Base-by-base conservation (phyloP, 495 filamentous ascomycete species). In the Lophiotrema nucula region DNA sequence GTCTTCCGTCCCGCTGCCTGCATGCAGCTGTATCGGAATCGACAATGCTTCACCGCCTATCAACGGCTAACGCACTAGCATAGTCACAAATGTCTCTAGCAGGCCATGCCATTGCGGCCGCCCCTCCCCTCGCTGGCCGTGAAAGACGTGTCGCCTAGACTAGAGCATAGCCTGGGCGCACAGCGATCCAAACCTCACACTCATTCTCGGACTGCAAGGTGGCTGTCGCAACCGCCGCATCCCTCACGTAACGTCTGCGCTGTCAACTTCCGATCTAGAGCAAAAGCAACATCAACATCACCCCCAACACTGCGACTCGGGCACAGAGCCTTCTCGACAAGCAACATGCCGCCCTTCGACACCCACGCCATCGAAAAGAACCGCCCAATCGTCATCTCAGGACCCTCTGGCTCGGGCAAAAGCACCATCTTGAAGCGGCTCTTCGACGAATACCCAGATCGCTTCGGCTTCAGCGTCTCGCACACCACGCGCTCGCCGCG, bases 391-490 rank as follows among this genome's bases (percentile, higher is more conserved):
- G 88, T 96, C 31, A 84, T 96, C 66, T 93, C 86, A 18, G 92
- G 90, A 25, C 91, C 92, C 16, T 87, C 81, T 6, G 92, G 92
- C 66, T 81, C 88, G 11, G 92, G 92, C 41, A 96, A 97, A 80
- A 87, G 84, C 43, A 96, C 92, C 22, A 81, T 97, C 21, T 83
- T 93, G 60, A 84, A 85, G 61, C 76, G 82, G 16, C 84, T 97
- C 12, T 83, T 86, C 66, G 74, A 72, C 23, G 76, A 81, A 19
- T 83, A 86, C 69, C 89, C 89, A 12, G 77, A 85, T 59, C 84
- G 78, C 33, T 96, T 96, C 70, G 83, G 83, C 13, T 88, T 95
- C 64, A 89, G 86, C 37, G 80, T 96, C 24, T 63, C 52, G 33
- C 59, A 96, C 75, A 96, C 92, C 2, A 95, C 91, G 27, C 84